Conservation (phyloP, 2,329 filamentous ascomycete genomes). For the Phyllosticta capitalensis region DNA sequence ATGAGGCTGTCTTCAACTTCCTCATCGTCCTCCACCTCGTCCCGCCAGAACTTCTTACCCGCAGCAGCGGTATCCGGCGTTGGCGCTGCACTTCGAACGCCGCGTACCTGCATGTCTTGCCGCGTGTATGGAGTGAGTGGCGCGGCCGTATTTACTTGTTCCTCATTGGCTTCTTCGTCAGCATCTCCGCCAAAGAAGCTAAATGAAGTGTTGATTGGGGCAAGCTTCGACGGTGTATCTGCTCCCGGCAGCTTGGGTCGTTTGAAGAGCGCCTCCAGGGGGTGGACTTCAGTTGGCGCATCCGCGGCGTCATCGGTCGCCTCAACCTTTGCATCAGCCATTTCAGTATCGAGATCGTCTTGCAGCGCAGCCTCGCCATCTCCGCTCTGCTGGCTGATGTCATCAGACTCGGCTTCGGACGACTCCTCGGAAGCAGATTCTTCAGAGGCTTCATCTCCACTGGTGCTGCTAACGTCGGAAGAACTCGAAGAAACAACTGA, state of each 20-base stretch:
- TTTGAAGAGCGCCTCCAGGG: constrained; percentile 89
- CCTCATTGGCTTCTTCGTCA: constrained; percentile 30
- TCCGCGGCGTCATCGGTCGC: not conserved
- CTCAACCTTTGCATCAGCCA: constrained; percentile 3
- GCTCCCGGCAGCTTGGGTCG: constrained; percentile 37
- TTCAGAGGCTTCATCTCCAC: not conserved
- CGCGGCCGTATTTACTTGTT: constrained; percentile 19
- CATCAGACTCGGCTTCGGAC: constrained; percentile 17
- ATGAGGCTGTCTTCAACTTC: constrained; percentile 22
- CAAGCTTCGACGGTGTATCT: constrained; percentile 32
- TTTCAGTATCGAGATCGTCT: constrained; percentile 10
- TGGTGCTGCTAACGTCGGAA: constrained; percentile 19
- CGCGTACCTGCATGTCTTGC: constrained; percentile 65
- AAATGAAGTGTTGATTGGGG: constrained; percentile 51
- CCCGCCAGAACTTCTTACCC: constrained; percentile 47
- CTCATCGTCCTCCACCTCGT: constrained; percentile 26
- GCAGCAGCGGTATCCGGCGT: constrained; percentile 88
- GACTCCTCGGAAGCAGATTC: constrained; percentile 2
- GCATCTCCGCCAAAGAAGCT: constrained; percentile 58
- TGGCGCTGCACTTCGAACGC: constrained; percentile 77
- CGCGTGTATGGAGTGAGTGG: constrained; percentile 80
- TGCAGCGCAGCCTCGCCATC: constrained; percentile 13
- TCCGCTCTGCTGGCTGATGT: constrained; percentile 12
- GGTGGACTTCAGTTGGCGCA: constrained; percentile 51
- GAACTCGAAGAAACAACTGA: constrained; percentile 28